Evolutionary conservation across 495 filamentous ascomycete genomes (phyloP).

Genomic region (Rusavskia elegans): DNA sequence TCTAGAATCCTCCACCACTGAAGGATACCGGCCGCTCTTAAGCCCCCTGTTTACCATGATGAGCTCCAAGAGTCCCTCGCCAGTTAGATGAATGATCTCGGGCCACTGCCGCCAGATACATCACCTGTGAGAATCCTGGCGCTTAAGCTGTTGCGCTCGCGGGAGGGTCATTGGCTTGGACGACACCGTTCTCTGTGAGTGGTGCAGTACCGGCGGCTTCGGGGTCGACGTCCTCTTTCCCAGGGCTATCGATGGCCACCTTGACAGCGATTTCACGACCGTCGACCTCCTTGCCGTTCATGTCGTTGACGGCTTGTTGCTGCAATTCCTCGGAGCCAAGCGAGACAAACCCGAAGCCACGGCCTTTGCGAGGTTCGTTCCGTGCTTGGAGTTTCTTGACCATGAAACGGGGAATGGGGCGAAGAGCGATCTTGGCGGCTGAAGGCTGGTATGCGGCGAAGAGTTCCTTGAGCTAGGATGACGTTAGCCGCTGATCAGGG

Average conservation of each 20-base stretch:
- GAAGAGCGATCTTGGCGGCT: slow-evolving; percentile 94
- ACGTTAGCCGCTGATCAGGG: slow-evolving; percentile 25
- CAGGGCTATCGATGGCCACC: slow-evolving; percentile 97
- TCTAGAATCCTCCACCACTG: background rate
- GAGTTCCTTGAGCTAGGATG: slow-evolving; percentile 76
- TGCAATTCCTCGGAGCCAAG: slow-evolving; percentile 88
- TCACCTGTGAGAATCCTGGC: background rate
- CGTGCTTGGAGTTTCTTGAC: slow-evolving; percentile 98
- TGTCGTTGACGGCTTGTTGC: slow-evolving; percentile 89
- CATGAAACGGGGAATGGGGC: slow-evolving; percentile 98
- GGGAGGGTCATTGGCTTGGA: slow-evolving; percentile 26
- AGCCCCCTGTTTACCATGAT: slow-evolving; percentile 2
- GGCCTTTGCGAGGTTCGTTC: slow-evolving; percentile 96
- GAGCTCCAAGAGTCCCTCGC: slow-evolving; percentile 1
- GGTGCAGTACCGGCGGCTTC: slow-evolving; percentile 23
- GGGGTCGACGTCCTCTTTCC: slow-evolving; percentile 85
- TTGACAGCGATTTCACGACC: slow-evolving; percentile 99
- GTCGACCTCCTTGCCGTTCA: slow-evolving; percentile 98
- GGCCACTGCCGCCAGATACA: background rate
- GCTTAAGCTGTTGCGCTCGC: slow-evolving; percentile 10
- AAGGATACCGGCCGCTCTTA: slow-evolving; percentile 6
- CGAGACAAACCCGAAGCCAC: slow-evolving; percentile 96
- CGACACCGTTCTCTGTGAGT: slow-evolving; percentile 21
- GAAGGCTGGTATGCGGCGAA: slow-evolving; percentile 78
- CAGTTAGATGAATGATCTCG: background rate